Conservation (phyloP, 257 asterid genomes). For the Jacaranda copaia region DNA sequence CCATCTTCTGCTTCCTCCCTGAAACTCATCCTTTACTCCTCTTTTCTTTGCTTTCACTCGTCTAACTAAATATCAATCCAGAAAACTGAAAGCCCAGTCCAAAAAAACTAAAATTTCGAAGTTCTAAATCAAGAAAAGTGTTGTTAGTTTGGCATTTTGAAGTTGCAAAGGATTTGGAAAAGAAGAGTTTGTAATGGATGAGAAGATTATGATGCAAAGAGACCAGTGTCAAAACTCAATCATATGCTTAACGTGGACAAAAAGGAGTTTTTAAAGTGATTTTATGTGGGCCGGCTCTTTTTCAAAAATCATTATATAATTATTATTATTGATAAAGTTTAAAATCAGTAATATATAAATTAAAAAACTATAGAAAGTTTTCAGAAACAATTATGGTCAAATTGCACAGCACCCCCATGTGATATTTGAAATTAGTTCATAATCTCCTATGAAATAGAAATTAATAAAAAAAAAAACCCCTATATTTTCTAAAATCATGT, state of each 20-base stretch:
- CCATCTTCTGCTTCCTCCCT: slow-evolving; percentile 83
- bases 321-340: no score
- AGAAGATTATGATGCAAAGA: neutral
- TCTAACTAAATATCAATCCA: slow-evolving; percentile 9
- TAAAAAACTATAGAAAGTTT: no score
- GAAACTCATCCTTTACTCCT: slow-evolving; percentile 65
- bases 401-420: no score
- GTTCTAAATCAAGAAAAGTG: neutral
- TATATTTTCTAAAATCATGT: no score
- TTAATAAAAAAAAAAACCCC: no score
- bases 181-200: neutral
- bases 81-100: slow-evolving; percentile 26
- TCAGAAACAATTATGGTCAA: no score
- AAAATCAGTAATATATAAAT: no score
- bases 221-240: neutral
- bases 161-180: slow-evolving; percentile 9
- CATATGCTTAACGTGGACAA: neutral
- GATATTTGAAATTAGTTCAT: no score
- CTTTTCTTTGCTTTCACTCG: neutral
- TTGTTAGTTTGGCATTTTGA: neutral
- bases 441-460: no score
- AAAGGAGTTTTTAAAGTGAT: neutral
- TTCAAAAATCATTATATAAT: no score
- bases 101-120: slow-evolving; percentile 8
- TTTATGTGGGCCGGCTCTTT: neutral